These are phyloP conservation scores for Desmodesmus armatus DNA, from an alignment of 139 green algal species.

Conservation along the genomic window DNA sequence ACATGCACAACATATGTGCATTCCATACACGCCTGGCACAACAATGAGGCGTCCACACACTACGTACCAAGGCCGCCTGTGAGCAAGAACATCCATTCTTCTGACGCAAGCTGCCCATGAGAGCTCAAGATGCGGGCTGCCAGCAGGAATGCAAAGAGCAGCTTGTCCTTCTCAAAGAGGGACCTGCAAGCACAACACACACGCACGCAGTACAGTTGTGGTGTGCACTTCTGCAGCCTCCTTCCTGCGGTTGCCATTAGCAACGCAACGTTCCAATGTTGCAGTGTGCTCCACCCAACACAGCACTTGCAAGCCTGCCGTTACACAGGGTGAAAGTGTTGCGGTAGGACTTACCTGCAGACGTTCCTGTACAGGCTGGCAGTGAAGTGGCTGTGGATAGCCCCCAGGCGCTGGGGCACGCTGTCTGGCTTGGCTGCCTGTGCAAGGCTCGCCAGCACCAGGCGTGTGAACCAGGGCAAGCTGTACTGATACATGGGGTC, in stretches of 20 bases:
- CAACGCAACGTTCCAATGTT: too few species aligned
- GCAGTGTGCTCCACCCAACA: too few species aligned
- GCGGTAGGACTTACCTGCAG: slow-evolving; percentile 9
- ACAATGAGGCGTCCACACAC: background rate
- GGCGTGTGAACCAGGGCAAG: slow-evolving; percentile 81
- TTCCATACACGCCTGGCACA: too few species aligned
- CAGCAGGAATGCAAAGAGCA: slow-evolving; percentile 86
- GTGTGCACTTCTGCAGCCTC: too few species aligned
- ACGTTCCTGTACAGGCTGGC: slow-evolving; percentile 71
- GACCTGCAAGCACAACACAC: slow-evolving; percentile 55
- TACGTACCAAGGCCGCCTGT: slow-evolving; percentile 67
- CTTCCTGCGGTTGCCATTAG: too few species aligned
- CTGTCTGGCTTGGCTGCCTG: slow-evolving; percentile 54
- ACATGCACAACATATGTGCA: background rate
- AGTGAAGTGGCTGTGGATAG: slow-evolving; percentile 86
- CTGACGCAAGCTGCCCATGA: slow-evolving; percentile 64
- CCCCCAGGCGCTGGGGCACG: slow-evolving; percentile 65
- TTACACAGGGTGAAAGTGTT: too few species aligned
- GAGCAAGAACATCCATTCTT: slow-evolving; percentile 85
- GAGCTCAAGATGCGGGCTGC: slow-evolving; percentile 70
- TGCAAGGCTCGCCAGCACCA: slow-evolving; percentile 69
- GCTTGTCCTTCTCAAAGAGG: slow-evolving; percentile 90
- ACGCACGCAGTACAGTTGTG: too few species aligned
- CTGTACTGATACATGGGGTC: slow-evolving; percentile 89
- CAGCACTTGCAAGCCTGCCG: too few species aligned